Conservation (phyloP, 495 filamentous ascomycete genomes). For the Hyaloscypha variabilis region DNA sequence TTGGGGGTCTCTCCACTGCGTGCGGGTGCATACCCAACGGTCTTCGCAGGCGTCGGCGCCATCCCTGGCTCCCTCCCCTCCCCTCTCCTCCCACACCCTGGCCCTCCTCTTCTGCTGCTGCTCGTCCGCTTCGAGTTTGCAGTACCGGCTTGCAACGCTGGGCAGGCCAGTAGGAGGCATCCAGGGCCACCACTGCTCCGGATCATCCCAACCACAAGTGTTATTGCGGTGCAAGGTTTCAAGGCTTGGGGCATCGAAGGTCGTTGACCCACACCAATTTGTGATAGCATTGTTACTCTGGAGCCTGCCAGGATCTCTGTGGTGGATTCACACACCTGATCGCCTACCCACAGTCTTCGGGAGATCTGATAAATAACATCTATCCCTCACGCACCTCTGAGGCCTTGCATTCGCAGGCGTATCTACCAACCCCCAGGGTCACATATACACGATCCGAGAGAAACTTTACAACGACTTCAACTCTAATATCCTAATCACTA, state of each 20-base stretch:
- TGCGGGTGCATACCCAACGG: constrained; percentile 30
- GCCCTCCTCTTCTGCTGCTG: constrained; percentile 25
- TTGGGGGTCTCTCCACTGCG: constrained; percentile 25
- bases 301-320: constrained; percentile 25
- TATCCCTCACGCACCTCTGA: constrained; percentile 31
- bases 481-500: constrained; percentile 29
- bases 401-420: constrained; percentile 34
- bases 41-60: constrained; percentile 26
- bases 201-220: constrained; percentile 22
- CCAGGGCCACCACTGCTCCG: constrained; percentile 16
- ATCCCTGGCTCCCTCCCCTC: constrained; percentile 22
- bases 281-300: constrained; percentile 31
- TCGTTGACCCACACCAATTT: constrained; percentile 34
- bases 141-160: constrained; percentile 22
- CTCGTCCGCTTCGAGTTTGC: constrained; percentile 25
- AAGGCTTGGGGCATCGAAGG: constrained; percentile 32
- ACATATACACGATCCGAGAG: constrained; percentile 20
- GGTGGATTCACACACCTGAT: constrained; percentile 33
- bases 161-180: constrained; percentile 21
- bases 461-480: constrained; percentile 25
- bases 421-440: constrained; percentile 29
- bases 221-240: constrained; percentile 24
- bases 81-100: constrained; percentile 20
- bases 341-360: constrained; percentile 23
- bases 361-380: constrained; percentile 37